Base-by-base conservation (phyloP, 1,284 basidiomycete genomes). In the Sporisorium reilianum region DNA sequence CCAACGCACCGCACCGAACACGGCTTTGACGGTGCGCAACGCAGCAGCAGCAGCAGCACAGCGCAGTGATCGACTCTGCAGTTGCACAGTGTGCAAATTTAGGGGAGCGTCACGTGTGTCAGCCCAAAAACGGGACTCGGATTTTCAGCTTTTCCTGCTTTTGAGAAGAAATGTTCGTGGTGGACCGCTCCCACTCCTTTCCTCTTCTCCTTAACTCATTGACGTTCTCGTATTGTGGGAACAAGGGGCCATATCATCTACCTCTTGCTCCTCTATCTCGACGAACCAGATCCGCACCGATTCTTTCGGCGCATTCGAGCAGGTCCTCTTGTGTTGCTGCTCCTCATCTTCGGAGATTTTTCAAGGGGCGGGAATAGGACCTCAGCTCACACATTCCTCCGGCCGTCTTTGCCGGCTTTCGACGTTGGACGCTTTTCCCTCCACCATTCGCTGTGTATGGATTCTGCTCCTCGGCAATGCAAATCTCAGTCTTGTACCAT, bases 221-320 rank as follows among this genome's bases (percentile, higher is more conserved):
- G 51, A 68, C 71, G 70, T 74, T 74, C 75, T 69, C 72, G 64
- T 71, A 74, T 77, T 77, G 75, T 77, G 72, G 75, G 75, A 77
- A 67, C 63, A 71, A 66, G 64, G 63, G 64, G 70, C 58, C n/a
- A 45, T 23, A 49, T 9, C 42, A 45, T 25, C 42, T n/a, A 77
- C 69, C 64, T 44, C 59, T 58, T 71, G 46, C 56, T 77, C 75
- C 75, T 77, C 75, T 77, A 77, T 77, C 75, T 75, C 68, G 75
- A 71, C 25, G 67, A 74, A 77, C 75, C 45, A 77, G 75, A 77
- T 73, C 65, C n/a, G 61, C 61, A 61, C 64, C 55, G 23, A 23
- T 16, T 28, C n/a, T 20, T 30, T 9, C 9, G 57, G 42, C 55
- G 64, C 55, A 57, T 56, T 20, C 22, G 62, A 64, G 54, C 59